Evolutionary conservation across 305 asterid species (phyloP).

Genomic region (Rubia peregrina): DNA sequence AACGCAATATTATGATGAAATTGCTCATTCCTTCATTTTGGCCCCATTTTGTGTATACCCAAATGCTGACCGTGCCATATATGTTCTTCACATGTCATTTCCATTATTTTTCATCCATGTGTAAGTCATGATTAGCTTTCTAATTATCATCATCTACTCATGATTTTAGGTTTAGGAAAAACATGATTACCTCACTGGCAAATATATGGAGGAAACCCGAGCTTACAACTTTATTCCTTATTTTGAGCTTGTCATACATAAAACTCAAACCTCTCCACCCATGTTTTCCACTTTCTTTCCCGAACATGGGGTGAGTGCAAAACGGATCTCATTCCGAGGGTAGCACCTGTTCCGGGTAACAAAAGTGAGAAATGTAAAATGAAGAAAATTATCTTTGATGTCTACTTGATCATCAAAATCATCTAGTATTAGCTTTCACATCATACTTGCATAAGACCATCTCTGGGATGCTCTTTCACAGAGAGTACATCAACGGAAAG

Average conservation of each 20-base stretch:
- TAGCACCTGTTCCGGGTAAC: constrained; percentile 38
- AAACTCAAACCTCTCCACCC: constrained; percentile 70
- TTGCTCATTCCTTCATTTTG: no score
- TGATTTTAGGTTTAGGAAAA: not conserved
- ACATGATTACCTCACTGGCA: constrained; percentile 46
- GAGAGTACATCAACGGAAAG: constrained; percentile 83
- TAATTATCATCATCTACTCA: not conserved
- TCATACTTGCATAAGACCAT: constrained; percentile 56
- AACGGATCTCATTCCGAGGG: constrained; percentile 67
- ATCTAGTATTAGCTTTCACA: not conserved
- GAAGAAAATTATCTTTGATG: not conserved
- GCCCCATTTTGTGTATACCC: no score
- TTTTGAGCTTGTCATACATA: constrained; percentile 64
- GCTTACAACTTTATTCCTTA: constrained; percentile 48
- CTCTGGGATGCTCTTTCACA: constrained; percentile 73
- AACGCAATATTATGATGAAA: no score
- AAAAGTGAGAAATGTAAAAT: constrained; percentile 1
- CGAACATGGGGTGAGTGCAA: constrained; percentile 97
- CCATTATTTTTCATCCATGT: constrained; percentile 88
- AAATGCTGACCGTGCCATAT: no score
- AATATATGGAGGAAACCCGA: constrained; percentile 62
- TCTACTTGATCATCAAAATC: not conserved
- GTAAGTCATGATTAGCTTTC: constrained; percentile 3
- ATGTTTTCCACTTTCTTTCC: constrained; percentile 79
- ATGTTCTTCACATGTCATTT: constrained; percentile 45